Evolutionary conservation across 2,329 filamentous ascomycete genomes (phyloP).

Genomic region (Trichoderma sp.): DNA sequence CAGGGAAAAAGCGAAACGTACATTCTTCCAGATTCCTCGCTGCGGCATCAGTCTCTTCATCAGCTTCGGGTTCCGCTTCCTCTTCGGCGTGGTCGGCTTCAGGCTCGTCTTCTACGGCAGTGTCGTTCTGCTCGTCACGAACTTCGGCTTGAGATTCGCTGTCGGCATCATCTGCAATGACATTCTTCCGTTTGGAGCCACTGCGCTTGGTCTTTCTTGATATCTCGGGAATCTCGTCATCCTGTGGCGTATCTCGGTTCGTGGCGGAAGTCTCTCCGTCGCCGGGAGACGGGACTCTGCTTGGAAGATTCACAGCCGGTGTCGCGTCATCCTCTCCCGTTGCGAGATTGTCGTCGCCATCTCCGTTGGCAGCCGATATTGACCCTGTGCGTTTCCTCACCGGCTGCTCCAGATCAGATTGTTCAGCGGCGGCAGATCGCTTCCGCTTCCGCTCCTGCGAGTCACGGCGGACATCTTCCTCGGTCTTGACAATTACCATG

Average conservation of each 20-base stretch:
- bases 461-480: conserved; percentile 39
- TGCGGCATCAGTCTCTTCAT: conserved; percentile 61
- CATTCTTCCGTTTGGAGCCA: conserved; percentile 43
- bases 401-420: conserved; percentile 50
- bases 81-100: conserved; percentile 55
- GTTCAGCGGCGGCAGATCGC: conserved; percentile 49
- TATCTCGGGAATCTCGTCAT: conserved; percentile 38
- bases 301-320: conserved; percentile 39
- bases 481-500: conserved; percentile 34
- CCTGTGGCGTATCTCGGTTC: conserved; percentile 34
- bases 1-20: conserved; percentile 41
- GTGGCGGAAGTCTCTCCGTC: conserved; percentile 45
- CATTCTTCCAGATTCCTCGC: conserved; percentile 66
- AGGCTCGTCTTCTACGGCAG: conserved; percentile 44
- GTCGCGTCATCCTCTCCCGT: conserved; percentile 38
- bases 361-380: conserved; percentile 44
- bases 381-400: conserved; percentile 58
- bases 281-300: conserved; percentile 45
- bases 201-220: conserved; percentile 47
- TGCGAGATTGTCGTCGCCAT: conserved; percentile 37
- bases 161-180: conserved; percentile 31
- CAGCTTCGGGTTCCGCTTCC: conserved; percentile 54
- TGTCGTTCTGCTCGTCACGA: conserved; percentile 38
- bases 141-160: conserved; percentile 38
- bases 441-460: conserved; percentile 52